Conservation (phyloP, 2,329 filamentous ascomycete species). For the Aureobasidium sp. region DNA sequence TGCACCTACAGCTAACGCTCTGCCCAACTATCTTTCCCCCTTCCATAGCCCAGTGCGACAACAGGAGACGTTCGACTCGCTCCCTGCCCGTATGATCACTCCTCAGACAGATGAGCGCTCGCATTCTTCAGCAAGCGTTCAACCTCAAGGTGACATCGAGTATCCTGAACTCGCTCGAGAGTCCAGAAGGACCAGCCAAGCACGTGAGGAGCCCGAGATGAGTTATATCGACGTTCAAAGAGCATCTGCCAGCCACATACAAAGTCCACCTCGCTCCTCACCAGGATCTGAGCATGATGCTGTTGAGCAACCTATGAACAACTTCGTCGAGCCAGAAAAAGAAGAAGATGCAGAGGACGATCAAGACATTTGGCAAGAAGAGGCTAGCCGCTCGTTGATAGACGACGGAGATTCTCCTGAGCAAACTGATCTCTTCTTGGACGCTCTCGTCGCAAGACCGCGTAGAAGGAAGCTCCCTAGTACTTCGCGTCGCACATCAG, state of each 20-base stretch:
- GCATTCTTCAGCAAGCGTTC: neutral
- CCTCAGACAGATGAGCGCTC: conserved; percentile 10
- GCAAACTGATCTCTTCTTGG: conserved; percentile 17
- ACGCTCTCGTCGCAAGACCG: conserved; percentile 28
- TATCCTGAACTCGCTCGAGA: neutral
- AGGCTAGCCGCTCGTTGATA: conserved; percentile 35
- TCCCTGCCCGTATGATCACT: conserved; percentile 16
- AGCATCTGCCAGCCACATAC: conserved; percentile 19
- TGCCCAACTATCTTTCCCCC: conserved; percentile 7
- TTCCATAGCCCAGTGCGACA: conserved; percentile 14
- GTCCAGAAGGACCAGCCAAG: neutral
- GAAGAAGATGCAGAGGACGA: conserved; percentile 21
- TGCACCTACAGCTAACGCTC: neutral
- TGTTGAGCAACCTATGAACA: neutral
- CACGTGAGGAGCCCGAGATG: neutral
- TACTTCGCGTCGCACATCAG: conserved; percentile 37
- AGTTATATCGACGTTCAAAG: conserved; percentile 21
- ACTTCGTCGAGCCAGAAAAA: conserved; percentile 11
- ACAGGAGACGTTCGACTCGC: conserved; percentile 12
- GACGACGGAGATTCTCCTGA: conserved; percentile 17
- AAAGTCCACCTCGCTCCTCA: neutral
- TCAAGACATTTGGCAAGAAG: conserved; percentile 41
- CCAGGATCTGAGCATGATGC: neutral
- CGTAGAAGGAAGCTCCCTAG: conserved; percentile 34
- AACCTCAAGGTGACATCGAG: neutral